Conservation (phyloP, 306 rosid species). For the peach (Prunus persica) region Prunus_persica_NCBIv2 NC_034012.1:6484501-6485000, state of each 20-base stretch:
- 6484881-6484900: conserved; percentile 54
- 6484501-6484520: background rate
- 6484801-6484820: conserved; percentile 19
- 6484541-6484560: background rate
- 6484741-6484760: background rate
- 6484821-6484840: conserved; percentile 76
- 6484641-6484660: background rate
- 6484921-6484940: conserved; percentile 39
- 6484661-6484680: background rate
- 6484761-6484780: background rate
- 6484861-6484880: conserved; percentile 64
- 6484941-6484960: conserved; percentile 33
- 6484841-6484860: conserved; percentile 96
- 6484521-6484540: background rate
- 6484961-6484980: conserved; percentile 44
- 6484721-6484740: background rate
- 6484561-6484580: background rate
- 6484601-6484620: background rate
- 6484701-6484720: background rate
- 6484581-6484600: background rate
- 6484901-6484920: conserved; percentile 44
- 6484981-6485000: conserved; percentile 43
- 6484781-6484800: conserved; percentile 3
- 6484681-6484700: background rate
- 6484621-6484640: background rate